These are phyloP conservation scores for Berkeleyomyces rouxiae DNA, from an alignment of 2,329 filamentous ascomycete genomes.

Conservation along the genomic window DNA sequence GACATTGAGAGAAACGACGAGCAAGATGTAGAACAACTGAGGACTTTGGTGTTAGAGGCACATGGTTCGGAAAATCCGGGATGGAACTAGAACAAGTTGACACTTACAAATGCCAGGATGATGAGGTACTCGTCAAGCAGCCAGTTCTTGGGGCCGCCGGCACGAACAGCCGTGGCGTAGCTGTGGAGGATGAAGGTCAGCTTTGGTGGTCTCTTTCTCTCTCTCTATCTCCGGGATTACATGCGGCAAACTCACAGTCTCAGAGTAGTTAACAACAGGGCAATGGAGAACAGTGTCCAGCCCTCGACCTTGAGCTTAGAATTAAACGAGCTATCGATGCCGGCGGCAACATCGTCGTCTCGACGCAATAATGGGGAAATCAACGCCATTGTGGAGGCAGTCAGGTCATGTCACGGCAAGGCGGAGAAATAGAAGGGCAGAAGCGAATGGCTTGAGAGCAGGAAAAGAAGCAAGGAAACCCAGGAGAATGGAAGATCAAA, in stretches of 20 bases:
- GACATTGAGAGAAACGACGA: conserved; percentile 16
- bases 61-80: neutral
- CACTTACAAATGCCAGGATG: conserved; percentile 12
- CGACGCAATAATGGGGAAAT: neutral
- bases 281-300: conserved; percentile 12
- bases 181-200: neutral
- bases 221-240: neutral
- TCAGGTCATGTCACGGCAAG: neutral
- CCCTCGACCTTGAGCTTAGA: conserved; percentile 5
- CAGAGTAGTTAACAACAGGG: conserved; percentile 6
- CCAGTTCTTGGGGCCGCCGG: conserved; percentile 12
- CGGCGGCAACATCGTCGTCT: conserved; percentile 9
- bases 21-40: conserved; percentile 27
- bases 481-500: neutral
- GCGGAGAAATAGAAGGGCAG: neutral
- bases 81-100: neutral
- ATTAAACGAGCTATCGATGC: conserved; percentile 11
- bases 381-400: neutral
- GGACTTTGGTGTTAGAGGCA: neutral
- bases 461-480: neutral
- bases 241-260: conserved; percentile 6
- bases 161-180: conserved; percentile 10
- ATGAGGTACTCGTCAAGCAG: conserved; percentile 12
- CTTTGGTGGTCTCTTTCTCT: neutral
- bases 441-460: neutral